A percentile compares a stretch with the other conserved stretches of the same genome.
Evolutionary conservation across 2,329 filamentous ascomycete species (phyloP).

Genomic region (Colletotrichum cordylinicola): DNA sequence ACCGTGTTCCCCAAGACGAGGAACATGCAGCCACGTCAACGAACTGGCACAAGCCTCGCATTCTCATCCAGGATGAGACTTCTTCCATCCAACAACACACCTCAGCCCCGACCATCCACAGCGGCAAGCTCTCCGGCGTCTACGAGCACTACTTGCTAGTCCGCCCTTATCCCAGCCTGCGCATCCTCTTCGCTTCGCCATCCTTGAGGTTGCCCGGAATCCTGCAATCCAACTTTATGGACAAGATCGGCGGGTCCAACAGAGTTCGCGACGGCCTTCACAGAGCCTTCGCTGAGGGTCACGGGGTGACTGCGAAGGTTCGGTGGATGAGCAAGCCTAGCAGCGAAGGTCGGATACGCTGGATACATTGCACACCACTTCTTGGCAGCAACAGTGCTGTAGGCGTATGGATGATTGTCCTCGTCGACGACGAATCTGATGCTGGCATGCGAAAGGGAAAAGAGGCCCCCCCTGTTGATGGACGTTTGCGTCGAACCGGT

Average conservation of each 20-base stretch:
- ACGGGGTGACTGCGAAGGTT: slow-evolving; percentile 77
- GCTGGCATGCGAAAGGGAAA: slow-evolving; percentile 4
- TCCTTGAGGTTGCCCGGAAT: slow-evolving; percentile 72
- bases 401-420: slow-evolving; percentile 80
- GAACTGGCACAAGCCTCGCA: slow-evolving; percentile 43
- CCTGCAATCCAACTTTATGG: slow-evolving; percentile 64
- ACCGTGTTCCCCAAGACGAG: slow-evolving; percentile 52
- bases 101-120: slow-evolving; percentile 4
- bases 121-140: slow-evolving; percentile 42
- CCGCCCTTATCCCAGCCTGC: slow-evolving; percentile 68
- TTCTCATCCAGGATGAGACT: slow-evolving; percentile 44
- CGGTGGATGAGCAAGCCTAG: slow-evolving; percentile 66
- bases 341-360: slow-evolving; percentile 67
- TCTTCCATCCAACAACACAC: slow-evolving; percentile 21
- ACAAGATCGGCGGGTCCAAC: slow-evolving; percentile 55
- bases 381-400: slow-evolving; percentile 70
- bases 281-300: slow-evolving; percentile 69
- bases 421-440: slow-evolving; percentile 68
- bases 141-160: slow-evolving; percentile 68
- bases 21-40: slow-evolving; percentile 36
- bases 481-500: slow-evolving; percentile 11
- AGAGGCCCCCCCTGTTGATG: slow-evolving; percentile 30
- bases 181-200: slow-evolving; percentile 73
- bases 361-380: slow-evolving; percentile 81
- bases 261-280: slow-evolving; percentile 53